Base-by-base conservation (phyloP, 306 rosid species). In the Medicago arabica region DNA sequence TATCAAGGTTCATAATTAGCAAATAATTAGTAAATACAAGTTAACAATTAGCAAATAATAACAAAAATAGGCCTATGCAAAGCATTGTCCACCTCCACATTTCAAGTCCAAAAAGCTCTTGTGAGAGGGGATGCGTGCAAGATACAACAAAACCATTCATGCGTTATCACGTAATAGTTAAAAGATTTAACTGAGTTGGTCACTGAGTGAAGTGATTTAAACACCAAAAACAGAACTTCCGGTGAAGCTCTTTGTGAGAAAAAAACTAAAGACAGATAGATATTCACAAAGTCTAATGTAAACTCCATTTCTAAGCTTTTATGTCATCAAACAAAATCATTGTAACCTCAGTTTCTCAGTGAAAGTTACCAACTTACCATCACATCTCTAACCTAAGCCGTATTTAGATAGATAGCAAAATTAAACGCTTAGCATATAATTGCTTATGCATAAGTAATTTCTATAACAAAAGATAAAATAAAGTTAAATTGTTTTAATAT, bases 131-230 rank as follows among this genome's bases (percentile, higher is more conserved):
- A 13, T 46, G 51, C 13, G 38, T 46, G 13, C 44, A 6, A 67
- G 19, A 67, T 67, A 1, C 9, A 21, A 44, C 50, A 63, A 47
- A 75, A 58, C n/a, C 71, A 75, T 44, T 62, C 7, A 38, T 62
- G n/a, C 38, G 19, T 53, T n/a, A n/a, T 53, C 51, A 16, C 50
- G 28, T 38, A 36, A 17, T n/a, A 70, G 59, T 50, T 46, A 4
- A 46, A 46, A 13, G 51, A 46, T 13, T 46, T 46, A 46, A 13
- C 13, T 13, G 16, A 46, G 51, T 5, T 4, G 16, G 16, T 13
- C 16, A 12, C 4, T 8, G 11, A 66, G 34, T 67, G 14, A 67
- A 55, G 46, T 41, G 25, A 25, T 36, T 38, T 18, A 11, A 43
- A 43, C 14, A 43, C 49, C 16, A 66, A 38, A 50, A 40, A 47